Conservation (phyloP, 1,284 basidiomycete species). For the Ganoderma multipileum region DNA sequence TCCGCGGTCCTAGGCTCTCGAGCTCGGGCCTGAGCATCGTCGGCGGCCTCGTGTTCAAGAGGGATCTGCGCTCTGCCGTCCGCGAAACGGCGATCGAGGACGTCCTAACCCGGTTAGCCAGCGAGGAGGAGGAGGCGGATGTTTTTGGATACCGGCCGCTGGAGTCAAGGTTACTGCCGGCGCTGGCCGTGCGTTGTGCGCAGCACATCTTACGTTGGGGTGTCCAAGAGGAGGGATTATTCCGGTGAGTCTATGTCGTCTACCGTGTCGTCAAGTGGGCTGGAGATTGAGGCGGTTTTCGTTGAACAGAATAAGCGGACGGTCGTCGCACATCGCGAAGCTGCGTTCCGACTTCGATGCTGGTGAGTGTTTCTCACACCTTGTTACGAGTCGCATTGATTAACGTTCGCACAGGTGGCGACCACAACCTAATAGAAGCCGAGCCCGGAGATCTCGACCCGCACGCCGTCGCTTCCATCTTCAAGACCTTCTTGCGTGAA, state of each 20-base stretch:
- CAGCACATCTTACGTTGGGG: constrained; percentile 85
- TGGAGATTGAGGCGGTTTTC: not conserved
- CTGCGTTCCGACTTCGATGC: constrained; percentile 85
- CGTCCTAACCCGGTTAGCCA: constrained; percentile 33
- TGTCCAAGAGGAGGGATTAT: constrained; percentile 83
- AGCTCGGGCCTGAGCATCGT: constrained; percentile 41
- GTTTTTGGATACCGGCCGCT: constrained; percentile 40
- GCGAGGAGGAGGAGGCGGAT: constrained; percentile 31
- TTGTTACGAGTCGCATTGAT: not conserved
- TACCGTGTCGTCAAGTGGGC: not conserved
- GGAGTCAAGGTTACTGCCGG: constrained; percentile 69
- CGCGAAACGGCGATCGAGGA: constrained; percentile 62
- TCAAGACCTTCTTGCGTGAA: constrained; percentile 84
- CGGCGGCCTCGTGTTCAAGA: constrained; percentile 70
- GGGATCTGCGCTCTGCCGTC: constrained; percentile 62
- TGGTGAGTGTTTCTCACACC: constrained; percentile 45
- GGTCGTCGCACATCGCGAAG: constrained; percentile 76
- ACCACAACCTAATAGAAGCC: constrained; percentile 80
- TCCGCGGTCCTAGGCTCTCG: constrained; percentile 59
- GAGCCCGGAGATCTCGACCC: constrained; percentile 88
- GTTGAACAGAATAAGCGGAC: constrained; percentile 68
- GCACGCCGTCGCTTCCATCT: constrained; percentile 88
- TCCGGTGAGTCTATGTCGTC: constrained; percentile 59
- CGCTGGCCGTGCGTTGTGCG: constrained; percentile 77
- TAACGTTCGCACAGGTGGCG: constrained; percentile 48